Conservation (phyloP, 148 eudicot species). For the Pharnaceum exiguum region DNA sequence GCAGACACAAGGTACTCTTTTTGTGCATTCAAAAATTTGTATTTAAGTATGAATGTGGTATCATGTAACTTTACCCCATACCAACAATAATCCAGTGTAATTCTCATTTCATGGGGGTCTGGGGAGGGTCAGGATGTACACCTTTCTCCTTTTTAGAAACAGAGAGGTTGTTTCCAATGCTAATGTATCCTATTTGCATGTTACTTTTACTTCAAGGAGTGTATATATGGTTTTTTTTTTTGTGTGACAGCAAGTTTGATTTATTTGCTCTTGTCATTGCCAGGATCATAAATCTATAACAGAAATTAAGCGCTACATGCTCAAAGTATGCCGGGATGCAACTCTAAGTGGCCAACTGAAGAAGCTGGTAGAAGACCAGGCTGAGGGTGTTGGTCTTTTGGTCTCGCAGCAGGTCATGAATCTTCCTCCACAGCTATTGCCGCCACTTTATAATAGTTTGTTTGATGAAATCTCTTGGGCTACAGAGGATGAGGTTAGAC, state of each 20-base stretch:
- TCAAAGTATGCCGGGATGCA: constrained; percentile 41
- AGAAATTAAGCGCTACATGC: constrained; percentile 61
- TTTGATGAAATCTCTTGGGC: constrained; percentile 95
- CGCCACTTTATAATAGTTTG: constrained; percentile 77
- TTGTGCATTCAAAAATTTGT: no score
- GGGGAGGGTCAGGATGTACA: no score
- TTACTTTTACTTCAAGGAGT: no score
- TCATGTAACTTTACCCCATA: no score
- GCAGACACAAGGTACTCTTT: constrained; percentile 82
- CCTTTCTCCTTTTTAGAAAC: no score
- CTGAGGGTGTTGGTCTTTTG: constrained; percentile 65
- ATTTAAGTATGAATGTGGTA: no score
- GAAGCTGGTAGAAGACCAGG: constrained; percentile 44
- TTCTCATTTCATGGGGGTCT: no score
- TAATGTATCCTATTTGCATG: no score
- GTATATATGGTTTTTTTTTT: no score
- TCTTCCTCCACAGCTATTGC: constrained; percentile 95
- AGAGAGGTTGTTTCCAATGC: no score
- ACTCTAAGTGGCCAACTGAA: constrained; percentile 32
- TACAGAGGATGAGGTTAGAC: constrained; percentile 87
- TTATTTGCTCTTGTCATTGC: constrained; percentile 9
- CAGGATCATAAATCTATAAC: constrained; percentile 65
- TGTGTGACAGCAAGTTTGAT: not conserved
- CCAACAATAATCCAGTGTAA: no score
- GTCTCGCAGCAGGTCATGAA: constrained; percentile 87